Conservation (phyloP, 371 early-diverging fungal genomes). For the Rhizomucor pusillus region DNA sequence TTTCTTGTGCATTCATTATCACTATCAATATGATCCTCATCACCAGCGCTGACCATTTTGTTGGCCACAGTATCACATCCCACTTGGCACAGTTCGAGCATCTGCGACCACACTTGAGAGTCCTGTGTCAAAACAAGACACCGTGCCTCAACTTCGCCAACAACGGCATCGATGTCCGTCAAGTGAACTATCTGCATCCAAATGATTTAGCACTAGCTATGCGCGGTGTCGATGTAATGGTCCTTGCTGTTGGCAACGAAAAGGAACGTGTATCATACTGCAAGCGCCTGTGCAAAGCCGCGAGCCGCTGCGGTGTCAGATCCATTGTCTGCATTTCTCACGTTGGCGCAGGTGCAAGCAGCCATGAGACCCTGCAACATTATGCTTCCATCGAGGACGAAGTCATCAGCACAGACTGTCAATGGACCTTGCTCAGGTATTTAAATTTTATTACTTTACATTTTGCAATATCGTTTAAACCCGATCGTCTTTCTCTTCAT, state of each 20-base stretch:
- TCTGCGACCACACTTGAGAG: slow-evolving; percentile 27
- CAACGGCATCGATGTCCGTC: slow-evolving; percentile 36
- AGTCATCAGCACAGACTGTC: slow-evolving; percentile 27
- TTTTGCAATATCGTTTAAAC: too few species aligned
- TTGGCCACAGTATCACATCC: slow-evolving; percentile 38
- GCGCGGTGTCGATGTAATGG: slow-evolving; percentile 35
- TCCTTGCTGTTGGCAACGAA: slow-evolving; percentile 37
- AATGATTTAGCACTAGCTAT: slow-evolving; percentile 31
- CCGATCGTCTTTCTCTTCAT: not conserved
- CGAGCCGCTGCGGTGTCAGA: slow-evolving; percentile 33
- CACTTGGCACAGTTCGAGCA: slow-evolving; percentile 28
- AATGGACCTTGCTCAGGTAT: slow-evolving; percentile 44
- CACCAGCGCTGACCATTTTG: slow-evolving; percentile 38
- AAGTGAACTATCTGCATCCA: slow-evolving; percentile 34
- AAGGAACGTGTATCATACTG: slow-evolving; percentile 25
- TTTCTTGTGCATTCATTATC: slow-evolving; percentile 5
- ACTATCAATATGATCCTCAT: slow-evolving; percentile 33
- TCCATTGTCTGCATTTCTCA: slow-evolving; percentile 43
- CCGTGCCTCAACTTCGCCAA: slow-evolving; percentile 21
- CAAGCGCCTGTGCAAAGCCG: slow-evolving; percentile 23
- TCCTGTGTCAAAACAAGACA: slow-evolving; percentile 27
- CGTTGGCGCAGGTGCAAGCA: slow-evolving; percentile 32
- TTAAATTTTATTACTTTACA: not conserved
- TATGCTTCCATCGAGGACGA: slow-evolving; percentile 35
- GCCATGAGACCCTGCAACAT: slow-evolving; percentile 26